A percentile compares a stretch with the other conserved stretches of the same genome.
These are phyloP conservation scores for Talaromyces funiculosus DNA, from an alignment of 2,329 filamentous ascomycete genomes.

Conservation along the genomic window DNA sequence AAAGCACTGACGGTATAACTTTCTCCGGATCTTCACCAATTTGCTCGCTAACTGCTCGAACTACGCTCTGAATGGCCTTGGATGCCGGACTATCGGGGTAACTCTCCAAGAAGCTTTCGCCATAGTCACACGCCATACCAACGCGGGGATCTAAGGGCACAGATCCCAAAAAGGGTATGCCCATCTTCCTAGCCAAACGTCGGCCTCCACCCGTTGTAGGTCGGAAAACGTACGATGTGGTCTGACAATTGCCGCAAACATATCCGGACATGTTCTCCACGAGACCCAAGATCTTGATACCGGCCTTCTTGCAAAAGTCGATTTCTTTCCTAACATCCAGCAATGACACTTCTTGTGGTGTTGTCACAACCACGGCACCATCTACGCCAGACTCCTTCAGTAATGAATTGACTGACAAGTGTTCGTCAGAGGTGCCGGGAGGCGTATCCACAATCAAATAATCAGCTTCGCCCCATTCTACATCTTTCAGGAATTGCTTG, in stretches of 20 bases:
- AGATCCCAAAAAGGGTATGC: slow-evolving; percentile 78
- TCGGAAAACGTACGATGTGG: slow-evolving; percentile 76
- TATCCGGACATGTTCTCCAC: slow-evolving; percentile 99
- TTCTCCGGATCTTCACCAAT: slow-evolving; percentile 58
- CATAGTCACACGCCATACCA: slow-evolving; percentile 93
- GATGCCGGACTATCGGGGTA: slow-evolving; percentile 93
- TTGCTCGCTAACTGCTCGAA: slow-evolving; percentile 63
- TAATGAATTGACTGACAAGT: slow-evolving; percentile 87
- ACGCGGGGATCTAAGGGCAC: slow-evolving; percentile 92
- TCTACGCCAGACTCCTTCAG: slow-evolving; percentile 88
- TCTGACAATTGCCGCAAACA: slow-evolving; percentile 86
- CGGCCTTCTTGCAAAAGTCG: slow-evolving; percentile 93
- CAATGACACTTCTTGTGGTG: slow-evolving; percentile 87
- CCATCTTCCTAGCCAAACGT: slow-evolving; percentile 76
- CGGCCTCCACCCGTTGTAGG: slow-evolving; percentile 84
- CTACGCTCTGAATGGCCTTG: slow-evolving; percentile 71
- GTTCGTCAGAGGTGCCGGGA: slow-evolving; percentile 91
- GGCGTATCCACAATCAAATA: slow-evolving; percentile 92
- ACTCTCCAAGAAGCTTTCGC: slow-evolving; percentile 92
- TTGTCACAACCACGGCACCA: slow-evolving; percentile 87
- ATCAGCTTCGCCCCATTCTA: slow-evolving; percentile 94
- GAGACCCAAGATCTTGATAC: slow-evolving; percentile 78
- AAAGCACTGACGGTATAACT: slow-evolving; percentile 34
- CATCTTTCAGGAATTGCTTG: slow-evolving; percentile 96
- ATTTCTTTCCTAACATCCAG: slow-evolving; percentile 96